Evolutionary conservation across 768 basidiomycete genomes (phyloP), one percentile per base, ranked within the genome.

Genomic region (Coprinopsis strossmayeri): DNA sequence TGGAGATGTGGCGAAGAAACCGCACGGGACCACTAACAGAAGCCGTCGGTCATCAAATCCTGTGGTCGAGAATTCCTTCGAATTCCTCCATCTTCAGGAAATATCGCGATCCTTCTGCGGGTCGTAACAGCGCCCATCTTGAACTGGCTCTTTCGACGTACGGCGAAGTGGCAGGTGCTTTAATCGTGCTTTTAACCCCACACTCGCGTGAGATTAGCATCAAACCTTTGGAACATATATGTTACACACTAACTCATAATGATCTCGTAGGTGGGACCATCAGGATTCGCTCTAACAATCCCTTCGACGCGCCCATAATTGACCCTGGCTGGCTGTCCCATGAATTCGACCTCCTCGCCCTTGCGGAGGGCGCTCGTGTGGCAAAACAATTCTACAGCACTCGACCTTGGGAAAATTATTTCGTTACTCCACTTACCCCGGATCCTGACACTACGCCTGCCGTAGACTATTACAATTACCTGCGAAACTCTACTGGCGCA

Each of bases 111-210:
- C 49, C 60, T 11, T 9, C 38, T 39, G 15, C 55, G 24, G 41
- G 37, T 1, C 25, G 24, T 12, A 45, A 49, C 23, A 37, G 38
- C 24, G 41, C 50, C 2, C 55, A 56, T 20, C 32, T 48, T 65
- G 70, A 32, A 65, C 59, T 37, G 55, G 62, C 51, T 55, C 67
- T 30, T 32, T 63, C 18, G 10, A 38, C 11, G 10, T 38, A 13
- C 18, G 37, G 37, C 37, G 12, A 12, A 38, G 37, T 38, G 7
- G 41, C 41, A 7, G 18, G 41, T 10, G 24, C 41, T 42, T 21
- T 26, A 17, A 26, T 23, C 17, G 24, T 42, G 3, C 17, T 42
- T 20, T 21, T 42, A 23, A 38, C 37, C 18, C 37, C 37, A 7
- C 37, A 38, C 17, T 38, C 37, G 12, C 37, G 37, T 17, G 63